These are phyloP conservation scores for Hymenoscyphus albidus DNA, from an alignment of 2,329 filamentous ascomycete genomes.

Conservation along the genomic window DNA sequence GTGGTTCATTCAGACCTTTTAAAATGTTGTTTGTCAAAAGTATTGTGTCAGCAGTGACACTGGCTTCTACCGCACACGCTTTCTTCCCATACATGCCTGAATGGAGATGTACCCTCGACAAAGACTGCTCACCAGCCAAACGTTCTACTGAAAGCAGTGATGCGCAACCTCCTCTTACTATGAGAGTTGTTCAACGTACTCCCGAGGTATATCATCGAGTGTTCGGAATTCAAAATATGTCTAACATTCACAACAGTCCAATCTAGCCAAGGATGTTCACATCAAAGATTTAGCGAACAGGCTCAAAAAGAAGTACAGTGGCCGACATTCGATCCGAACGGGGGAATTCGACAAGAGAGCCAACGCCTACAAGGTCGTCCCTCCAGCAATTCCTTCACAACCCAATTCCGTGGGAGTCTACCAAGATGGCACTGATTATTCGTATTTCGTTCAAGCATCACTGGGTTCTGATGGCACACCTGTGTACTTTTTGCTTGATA, in stretches of 20 bases:
- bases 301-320: constrained; percentile 28
- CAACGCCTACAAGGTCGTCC: constrained; percentile 25
- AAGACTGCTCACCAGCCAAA: constrained; percentile 12
- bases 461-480: constrained; percentile 53
- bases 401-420: constrained; percentile 52
- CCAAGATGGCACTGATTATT: constrained; percentile 63
- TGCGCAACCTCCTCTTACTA: constrained; percentile 5
- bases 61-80: constrained; percentile 23
- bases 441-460: constrained; percentile 57
- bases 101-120: constrained; percentile 25
- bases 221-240: neutral
- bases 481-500: constrained; percentile 62
- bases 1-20: neutral
- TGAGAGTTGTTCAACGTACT: constrained; percentile 22
- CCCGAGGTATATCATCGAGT: constrained; percentile 20
- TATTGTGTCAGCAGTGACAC: constrained; percentile 14
- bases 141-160: constrained; percentile 9
- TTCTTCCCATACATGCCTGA: constrained; percentile 29
- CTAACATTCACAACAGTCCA: constrained; percentile 11
- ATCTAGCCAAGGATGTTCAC: constrained; percentile 20
- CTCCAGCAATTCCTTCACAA: constrained; percentile 39
- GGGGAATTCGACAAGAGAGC: constrained; percentile 22
- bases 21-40: constrained; percentile 23
- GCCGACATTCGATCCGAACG: constrained; percentile 10
- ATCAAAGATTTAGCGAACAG: constrained; percentile 22